phyloP scores from a whole-genome alignment of 371 early-diverging fungal species.

The Mucor sp. region DNA sequence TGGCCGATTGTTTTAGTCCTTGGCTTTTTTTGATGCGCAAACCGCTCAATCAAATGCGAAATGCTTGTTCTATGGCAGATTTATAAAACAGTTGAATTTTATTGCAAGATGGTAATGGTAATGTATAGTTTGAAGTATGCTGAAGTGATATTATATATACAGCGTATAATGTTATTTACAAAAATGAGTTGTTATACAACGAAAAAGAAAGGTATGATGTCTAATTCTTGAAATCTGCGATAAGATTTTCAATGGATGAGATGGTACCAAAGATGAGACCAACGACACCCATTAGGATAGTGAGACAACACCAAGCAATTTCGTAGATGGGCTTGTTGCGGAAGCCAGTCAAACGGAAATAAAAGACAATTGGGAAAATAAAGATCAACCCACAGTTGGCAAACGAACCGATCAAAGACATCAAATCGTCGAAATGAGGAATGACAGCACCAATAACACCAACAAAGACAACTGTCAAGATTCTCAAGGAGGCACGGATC shows the following conservation, averaged over 20 bases:
- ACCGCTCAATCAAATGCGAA: too few species aligned
- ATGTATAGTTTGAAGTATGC: not conserved
- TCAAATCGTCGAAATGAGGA: constrained; percentile 83
- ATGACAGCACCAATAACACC: constrained; percentile 69
- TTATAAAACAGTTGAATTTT: too few species aligned
- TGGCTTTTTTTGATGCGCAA: too few species aligned
- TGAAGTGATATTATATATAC: not conserved
- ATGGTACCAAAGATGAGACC: constrained; percentile 69
- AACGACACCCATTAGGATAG: constrained; percentile 66
- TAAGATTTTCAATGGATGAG: constrained; percentile 17
- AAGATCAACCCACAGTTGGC: constrained; percentile 80
- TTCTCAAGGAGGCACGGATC: constrained; percentile 60
- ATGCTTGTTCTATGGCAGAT: too few species aligned
- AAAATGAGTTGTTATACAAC: not conserved
- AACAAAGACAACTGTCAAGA: constrained; percentile 48
- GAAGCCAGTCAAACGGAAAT: constrained; percentile 73
- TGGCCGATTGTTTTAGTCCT: too few species aligned
- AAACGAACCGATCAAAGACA: constrained; percentile 83
- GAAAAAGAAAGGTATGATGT: not conserved
- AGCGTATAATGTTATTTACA: constrained; percentile 4
- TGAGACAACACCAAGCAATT: constrained; percentile 57
- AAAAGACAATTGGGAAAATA: constrained; percentile 82
- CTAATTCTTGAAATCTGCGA: constrained; percentile 13
- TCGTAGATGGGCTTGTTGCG: constrained; percentile 58
- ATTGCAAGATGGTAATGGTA: too few species aligned